Percentiles rank a stretch among this genome's conserved stretches.
phyloP scores from a whole-genome alignment of 768 basidiomycete species.

The Boletus insuetus region DNA sequence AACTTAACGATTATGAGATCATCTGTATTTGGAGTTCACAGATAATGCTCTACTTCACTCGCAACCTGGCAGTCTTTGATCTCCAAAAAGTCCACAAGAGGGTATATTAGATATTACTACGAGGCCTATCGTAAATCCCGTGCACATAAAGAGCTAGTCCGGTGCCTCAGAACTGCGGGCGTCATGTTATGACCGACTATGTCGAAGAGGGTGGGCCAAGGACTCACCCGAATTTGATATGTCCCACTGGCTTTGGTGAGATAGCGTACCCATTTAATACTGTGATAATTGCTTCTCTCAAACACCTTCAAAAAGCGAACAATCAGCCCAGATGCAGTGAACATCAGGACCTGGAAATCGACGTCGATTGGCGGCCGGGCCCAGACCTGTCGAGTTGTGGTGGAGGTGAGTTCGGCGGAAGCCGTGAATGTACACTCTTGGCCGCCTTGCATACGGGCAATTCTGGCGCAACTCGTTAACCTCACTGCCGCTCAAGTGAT shows the following conservation, averaged over 20 bases:
- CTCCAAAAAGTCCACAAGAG: constrained; percentile 10
- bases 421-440: constrained; percentile 86
- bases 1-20: constrained; percentile 14
- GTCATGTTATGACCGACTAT: neutral
- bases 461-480: constrained; percentile 44
- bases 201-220: neutral
- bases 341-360: constrained; percentile 99
- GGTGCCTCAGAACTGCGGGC: constrained; percentile 26
- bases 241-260: constrained; percentile 90
- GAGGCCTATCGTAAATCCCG: constrained; percentile 25
- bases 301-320: constrained; percentile 98
- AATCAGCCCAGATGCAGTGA: constrained; percentile 92
- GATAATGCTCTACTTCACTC: constrained; percentile 3
- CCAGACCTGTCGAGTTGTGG: constrained; percentile 94
- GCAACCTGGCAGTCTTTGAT: neutral
- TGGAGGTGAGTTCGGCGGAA: constrained; percentile 78
- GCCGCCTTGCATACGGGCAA: constrained; percentile 89
- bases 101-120: constrained; percentile 28
- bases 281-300: constrained; percentile 92
- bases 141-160: constrained; percentile 15
- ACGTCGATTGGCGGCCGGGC: constrained; percentile 96
- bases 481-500: neutral
- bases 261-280: constrained; percentile 95
- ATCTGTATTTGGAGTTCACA: constrained; percentile 26
- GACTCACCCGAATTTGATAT: constrained; percentile 90